Conservation (phyloP, 2,329 filamentous ascomycete species). For the Phoma sp. region DNA sequence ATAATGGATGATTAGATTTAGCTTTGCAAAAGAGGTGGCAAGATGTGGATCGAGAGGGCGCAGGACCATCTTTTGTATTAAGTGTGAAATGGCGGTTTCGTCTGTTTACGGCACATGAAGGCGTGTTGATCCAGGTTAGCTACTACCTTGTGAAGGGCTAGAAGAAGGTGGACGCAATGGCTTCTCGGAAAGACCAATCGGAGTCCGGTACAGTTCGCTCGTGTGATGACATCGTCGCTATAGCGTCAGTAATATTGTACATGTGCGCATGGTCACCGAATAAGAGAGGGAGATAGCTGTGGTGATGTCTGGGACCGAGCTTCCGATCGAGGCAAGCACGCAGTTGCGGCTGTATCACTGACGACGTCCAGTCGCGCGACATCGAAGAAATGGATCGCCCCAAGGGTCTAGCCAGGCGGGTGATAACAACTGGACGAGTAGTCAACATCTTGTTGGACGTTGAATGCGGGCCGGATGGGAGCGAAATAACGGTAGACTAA, state of each 20-base stretch:
- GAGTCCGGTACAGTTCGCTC: background rate
- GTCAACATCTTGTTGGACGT: conserved; percentile 5
- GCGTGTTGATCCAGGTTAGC: too few species aligned
- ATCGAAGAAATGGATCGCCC: background rate
- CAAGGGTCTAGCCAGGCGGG: background rate
- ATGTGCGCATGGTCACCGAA: background rate
- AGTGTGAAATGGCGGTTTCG: too few species aligned
- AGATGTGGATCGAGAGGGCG: too few species aligned
- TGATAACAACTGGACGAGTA: background rate
- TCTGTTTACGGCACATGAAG: too few species aligned
- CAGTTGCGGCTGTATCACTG: background rate
- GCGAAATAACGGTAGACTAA: conserved; percentile 1
- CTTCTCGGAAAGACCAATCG: too few species aligned
- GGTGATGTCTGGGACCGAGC: background rate
- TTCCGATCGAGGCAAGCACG: background rate
- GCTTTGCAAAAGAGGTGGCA: too few species aligned
- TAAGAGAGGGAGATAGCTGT: too few species aligned
- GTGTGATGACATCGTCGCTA: background rate
- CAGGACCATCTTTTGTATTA: too few species aligned
- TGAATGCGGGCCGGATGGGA: conserved; percentile 2
- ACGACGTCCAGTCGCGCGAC: background rate
- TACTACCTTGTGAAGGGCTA: too few species aligned
- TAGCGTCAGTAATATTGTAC: background rate
- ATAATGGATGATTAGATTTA: too few species aligned
- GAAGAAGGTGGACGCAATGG: too few species aligned